Conservation (phyloP, 805 yeast genomes). For the Barnettozyma pratensis region DNA sequence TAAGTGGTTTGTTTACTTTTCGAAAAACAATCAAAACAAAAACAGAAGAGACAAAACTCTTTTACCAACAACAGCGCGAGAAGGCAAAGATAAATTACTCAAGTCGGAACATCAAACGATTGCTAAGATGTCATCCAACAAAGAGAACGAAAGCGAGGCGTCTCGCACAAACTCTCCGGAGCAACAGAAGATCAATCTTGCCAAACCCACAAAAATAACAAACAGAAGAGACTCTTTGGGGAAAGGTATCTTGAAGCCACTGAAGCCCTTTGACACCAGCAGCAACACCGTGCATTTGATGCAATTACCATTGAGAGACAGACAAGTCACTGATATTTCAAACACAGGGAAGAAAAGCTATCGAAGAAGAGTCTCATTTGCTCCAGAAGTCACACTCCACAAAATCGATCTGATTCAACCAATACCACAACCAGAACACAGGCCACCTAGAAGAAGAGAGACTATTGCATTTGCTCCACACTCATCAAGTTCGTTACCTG, state of each 20-base stretch:
- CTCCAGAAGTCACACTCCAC: constrained; percentile 28
- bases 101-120: not conserved
- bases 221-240: constrained; percentile 23
- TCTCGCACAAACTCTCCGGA: not conserved
- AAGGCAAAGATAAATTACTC: too few species aligned
- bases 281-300: constrained; percentile 12
- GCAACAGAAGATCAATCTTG: constrained; percentile 1
- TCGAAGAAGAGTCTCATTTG: constrained; percentile 26
- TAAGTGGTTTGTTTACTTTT: too few species aligned
- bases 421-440: constrained; percentile 10
- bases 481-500: constrained; percentile 1
- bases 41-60: too few species aligned
- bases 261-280: constrained; percentile 10
- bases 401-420: constrained; percentile 21
- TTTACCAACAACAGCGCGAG: too few species aligned
- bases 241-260: constrained; percentile 21
- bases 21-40: too few species aligned
- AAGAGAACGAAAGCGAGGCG: not conserved
- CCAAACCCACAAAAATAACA: constrained; percentile 1
- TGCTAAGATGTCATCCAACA: not conserved
- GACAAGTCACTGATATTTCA: not conserved
- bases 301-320: constrained; percentile 17
- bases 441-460: constrained; percentile 23
- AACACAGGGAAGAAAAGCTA: constrained; percentile 14
- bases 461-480: constrained; percentile 23